phyloP scores from a whole-genome alignment of 2,329 filamentous ascomycete species.

The Cladorrhinum sp. region DNA sequence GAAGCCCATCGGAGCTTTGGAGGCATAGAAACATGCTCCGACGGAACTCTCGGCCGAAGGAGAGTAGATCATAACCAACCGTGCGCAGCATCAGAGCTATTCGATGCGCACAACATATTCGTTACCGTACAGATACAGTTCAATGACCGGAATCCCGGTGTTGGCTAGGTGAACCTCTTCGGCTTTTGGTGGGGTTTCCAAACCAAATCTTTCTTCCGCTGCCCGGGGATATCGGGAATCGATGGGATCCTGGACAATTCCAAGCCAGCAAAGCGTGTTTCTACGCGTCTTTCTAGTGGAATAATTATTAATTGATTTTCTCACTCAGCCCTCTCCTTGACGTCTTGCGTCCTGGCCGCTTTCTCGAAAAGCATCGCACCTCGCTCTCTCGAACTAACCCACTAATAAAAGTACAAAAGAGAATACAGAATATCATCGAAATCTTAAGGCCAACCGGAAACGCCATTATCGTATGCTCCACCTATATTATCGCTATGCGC shows the following conservation, averaged over 20 bases:
- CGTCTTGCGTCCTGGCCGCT: constrained; percentile 1
- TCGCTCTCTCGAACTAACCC: background rate
- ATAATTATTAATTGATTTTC: constrained; percentile 8
- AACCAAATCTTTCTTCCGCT: background rate
- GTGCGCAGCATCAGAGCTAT: background rate
- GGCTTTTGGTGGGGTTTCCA: background rate
- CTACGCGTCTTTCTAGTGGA: constrained; percentile 1
- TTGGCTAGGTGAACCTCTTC: background rate
- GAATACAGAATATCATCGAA: background rate
- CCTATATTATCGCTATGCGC: background rate
- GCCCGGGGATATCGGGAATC: too few relatives aligned
- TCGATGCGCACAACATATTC: background rate
- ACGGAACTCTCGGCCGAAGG: background rate
- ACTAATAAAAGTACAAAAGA: background rate
- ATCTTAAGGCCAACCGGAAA: background rate
- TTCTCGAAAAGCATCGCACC: constrained; percentile 4
- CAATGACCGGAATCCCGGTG: background rate
- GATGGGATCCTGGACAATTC: constrained; percentile 6
- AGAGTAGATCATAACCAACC: background rate
- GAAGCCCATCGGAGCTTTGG: background rate
- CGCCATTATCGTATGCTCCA: background rate
- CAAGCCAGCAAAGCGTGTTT: background rate
- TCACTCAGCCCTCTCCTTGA: background rate
- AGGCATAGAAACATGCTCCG: background rate
- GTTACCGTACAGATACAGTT: background rate